phyloP scores from a whole-genome alignment of 2,329 filamentous ascomycete genomes.

The Colletotrichum orchidophilum region DNA sequence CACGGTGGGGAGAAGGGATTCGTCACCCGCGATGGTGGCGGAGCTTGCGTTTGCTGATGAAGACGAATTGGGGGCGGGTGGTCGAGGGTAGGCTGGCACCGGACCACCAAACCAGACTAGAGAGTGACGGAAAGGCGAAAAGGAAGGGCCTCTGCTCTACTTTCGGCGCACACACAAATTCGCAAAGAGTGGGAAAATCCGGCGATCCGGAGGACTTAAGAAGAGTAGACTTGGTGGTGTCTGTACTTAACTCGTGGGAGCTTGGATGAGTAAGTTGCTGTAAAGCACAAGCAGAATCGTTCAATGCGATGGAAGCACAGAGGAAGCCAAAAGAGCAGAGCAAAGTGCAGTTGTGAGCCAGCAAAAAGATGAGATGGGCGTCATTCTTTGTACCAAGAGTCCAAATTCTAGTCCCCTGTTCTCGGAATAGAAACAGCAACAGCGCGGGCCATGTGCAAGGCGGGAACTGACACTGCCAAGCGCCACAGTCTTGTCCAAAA shows the following conservation, averaged over 20 bases:
- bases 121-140: conserved; percentile 15
- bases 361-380: conserved; percentile 21
- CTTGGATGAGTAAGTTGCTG: conserved; percentile 22
- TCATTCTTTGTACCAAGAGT: conserved; percentile 26
- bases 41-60: conserved; percentile 22
- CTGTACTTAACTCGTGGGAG: background rate
- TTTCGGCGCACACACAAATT: background rate
- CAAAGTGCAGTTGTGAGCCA: background rate
- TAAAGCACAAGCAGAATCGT: background rate
- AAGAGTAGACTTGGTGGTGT: background rate
- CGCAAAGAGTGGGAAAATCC: background rate
- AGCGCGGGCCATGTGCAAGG: conserved; percentile 25
- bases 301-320: background rate
- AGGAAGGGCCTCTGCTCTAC: background rate
- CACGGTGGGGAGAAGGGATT: conserved; percentile 29
- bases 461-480: conserved; percentile 34
- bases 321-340: conserved; percentile 6
- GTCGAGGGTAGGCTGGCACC: conserved; percentile 17
- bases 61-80: conserved; percentile 8
- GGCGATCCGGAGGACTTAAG: background rate
- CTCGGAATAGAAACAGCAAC: conserved; percentile 29
- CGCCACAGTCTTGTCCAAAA: conserved; percentile 26
- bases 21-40: conserved; percentile 33
- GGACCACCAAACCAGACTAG: background rate
- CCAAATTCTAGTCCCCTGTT: conserved; percentile 17